phyloP scores from a whole-genome alignment of 1,139 yeast genomes.

The Saccharomyces uvarum region DNA sequence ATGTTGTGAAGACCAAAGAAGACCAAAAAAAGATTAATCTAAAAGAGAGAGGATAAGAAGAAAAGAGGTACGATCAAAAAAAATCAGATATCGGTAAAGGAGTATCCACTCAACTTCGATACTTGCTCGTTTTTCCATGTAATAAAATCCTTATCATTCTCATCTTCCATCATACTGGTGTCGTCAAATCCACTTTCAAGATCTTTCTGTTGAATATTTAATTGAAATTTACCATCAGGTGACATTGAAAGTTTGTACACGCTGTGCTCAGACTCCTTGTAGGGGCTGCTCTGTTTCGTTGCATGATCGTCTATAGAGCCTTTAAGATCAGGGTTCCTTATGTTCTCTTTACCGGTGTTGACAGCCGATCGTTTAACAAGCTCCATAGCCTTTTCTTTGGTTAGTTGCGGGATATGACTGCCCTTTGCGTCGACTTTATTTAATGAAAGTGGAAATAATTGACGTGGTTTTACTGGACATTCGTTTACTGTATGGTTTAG shows the following conservation, averaged over 20 bases:
- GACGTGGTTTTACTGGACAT: conserved; percentile 7
- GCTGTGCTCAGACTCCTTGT: conserved; percentile 25
- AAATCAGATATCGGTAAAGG: background rate
- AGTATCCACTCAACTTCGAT: conserved; percentile 17
- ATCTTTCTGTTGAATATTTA: conserved; percentile 17
- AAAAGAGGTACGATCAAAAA: background rate
- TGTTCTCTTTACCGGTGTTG: conserved; percentile 1
- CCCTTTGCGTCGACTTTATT: conserved; percentile 15
- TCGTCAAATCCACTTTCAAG: conserved; percentile 17
- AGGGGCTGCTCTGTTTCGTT: conserved; percentile 18
- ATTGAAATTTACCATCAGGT: conserved; percentile 27
- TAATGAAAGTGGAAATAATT: conserved; percentile 19
- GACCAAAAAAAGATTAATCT: background rate
- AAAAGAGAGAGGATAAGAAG: no score
- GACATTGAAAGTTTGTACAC: conserved; percentile 26
- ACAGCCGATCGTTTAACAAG: background rate
- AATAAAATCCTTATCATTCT: conserved; percentile 21
- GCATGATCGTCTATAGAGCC: background rate
- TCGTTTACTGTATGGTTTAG: background rate
- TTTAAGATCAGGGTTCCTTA: background rate
- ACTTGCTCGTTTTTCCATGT: conserved; percentile 27
- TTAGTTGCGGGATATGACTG: conserved; percentile 17
- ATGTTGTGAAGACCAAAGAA: background rate
- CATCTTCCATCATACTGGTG: conserved; percentile 28
- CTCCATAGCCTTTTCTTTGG: conserved; percentile 9